phyloP scores from a whole-genome alignment of 2,329 filamentous ascomycete species.

The Sclerotinia borealis region DNA sequence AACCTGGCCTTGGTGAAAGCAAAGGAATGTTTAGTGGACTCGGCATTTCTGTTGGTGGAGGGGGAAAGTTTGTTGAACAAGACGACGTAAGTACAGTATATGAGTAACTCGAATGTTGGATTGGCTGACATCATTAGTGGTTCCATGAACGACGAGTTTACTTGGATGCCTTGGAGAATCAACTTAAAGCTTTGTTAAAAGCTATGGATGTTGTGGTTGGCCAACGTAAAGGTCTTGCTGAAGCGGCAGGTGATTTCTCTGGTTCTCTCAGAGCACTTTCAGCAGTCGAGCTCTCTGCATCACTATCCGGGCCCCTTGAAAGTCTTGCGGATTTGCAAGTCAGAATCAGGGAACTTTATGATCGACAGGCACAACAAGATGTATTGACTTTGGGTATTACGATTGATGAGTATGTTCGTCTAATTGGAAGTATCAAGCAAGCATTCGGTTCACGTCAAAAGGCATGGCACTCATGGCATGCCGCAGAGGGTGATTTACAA shows the following conservation, averaged over 20 bases:
- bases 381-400: constrained; percentile 94
- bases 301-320: constrained; percentile 81
- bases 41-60: constrained; percentile 69
- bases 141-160: constrained; percentile 96
- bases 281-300: constrained; percentile 84
- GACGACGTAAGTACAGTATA: constrained; percentile 68
- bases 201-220: constrained; percentile 88
- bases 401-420: constrained; percentile 93
- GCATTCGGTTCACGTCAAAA: constrained; percentile 92
- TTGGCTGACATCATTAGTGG: constrained; percentile 54
- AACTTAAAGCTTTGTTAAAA: constrained; percentile 84
- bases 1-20: constrained; percentile 78
- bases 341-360: constrained; percentile 90
- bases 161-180: constrained; percentile 85
- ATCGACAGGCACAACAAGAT: constrained; percentile 94
- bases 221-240: constrained; percentile 88
- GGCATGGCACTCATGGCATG: constrained; percentile 90
- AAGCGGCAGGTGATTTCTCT: constrained; percentile 90
- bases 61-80: constrained; percentile 91
- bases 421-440: constrained; percentile 92
- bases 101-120: not conserved
- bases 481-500: constrained; percentile 80
- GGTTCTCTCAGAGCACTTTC: constrained; percentile 88
- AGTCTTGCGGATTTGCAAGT: constrained; percentile 89
- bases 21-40: constrained; percentile 89